Base-by-base conservation (phyloP, 768 basidiomycete genomes). In the Panus rudis region DNA sequence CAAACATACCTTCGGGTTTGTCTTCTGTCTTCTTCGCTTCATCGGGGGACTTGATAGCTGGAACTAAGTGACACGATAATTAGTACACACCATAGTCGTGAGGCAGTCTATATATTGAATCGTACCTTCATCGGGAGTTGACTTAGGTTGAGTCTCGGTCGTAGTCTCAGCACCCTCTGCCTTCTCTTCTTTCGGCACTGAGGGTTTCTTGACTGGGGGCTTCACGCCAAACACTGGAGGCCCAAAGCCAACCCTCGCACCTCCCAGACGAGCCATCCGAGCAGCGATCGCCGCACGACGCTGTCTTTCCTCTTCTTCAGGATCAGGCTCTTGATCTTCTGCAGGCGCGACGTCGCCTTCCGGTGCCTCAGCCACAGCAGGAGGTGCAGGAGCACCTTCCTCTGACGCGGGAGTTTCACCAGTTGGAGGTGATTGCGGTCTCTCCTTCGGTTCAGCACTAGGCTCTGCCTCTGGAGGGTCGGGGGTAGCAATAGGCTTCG, bases 201-300 rank as follows among this genome's bases (percentile, higher is more conserved):
- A 51, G 8, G 60, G 24, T 49, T 61, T 69, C 48, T 63, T 69
- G 21, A 55, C 46, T 22, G 59, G 59, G 1, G 77, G 76, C 49
- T 75, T 75, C 42, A 69, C 70, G 12, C 76, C 80, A 62, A 88
- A 80, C 46, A 82, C 66, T 16, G 50, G 50, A 38, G 86, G 82
- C 2, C 83, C 81, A 84, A 94, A 85, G 4, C 87, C 88, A 19
- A 91, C 68, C 42, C 82, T 70, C 12, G 88, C 78, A 37, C 91
- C 93, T 22, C 93, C 93, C 14, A 97, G 72, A 47, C 84, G 83
- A 31, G 91, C 92, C 90, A 98, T 91, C 35, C 92, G 75, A 19
- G 91, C 91, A 24, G 92, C 90, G 56, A 97, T 82, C 10, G 87
- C 82, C 4, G 90, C 86, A 32, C 92, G 77, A 35, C 84, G 76